Evolutionary conservation across 768 basidiomycete species (phyloP), one percentile per base, ranked within the genome.

Genomic region (Astraeus odoratus): DNA sequence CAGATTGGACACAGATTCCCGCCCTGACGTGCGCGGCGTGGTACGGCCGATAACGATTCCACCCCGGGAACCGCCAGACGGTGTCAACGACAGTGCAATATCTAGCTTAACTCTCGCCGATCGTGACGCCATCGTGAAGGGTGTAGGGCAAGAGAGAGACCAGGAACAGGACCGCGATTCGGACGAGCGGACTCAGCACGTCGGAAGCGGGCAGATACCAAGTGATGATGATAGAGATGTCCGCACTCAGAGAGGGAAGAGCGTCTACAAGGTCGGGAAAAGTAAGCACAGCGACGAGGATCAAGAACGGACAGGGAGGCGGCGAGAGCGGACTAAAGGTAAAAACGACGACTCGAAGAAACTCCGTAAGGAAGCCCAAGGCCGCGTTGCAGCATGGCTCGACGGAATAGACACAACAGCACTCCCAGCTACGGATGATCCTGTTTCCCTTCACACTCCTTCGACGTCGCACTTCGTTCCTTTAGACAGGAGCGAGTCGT

Each of bases 381-480:
- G 85, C 6, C 68, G 83, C 19, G 80, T 90, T n/a, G 73, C 86
- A 8, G 84, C 81, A 7, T 90, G 86, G 86, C 54, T 90, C 48
- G 86, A 81, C 23, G 71, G 66, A 8, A 78, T 88, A 39, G 81
- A 81, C 42, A 69, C 75, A 4, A 75, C 74, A 33, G 68, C 65
- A 4, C 77, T 79, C 2, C 74, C 74, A 41, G 46, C 43, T 18
- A 63, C 73, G 44, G 74, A 81, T 26, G 59, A 67, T 20, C 46
- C 51, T 9, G 30, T 43, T 8, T 65, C 69, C 4, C 49, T 56
- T 31, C 66, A 72, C 25, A 68, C 72, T 12, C 57, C 64, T 20
- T 39, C 46, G 3, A 19, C 47, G 15, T 59, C 61, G 29, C 63
- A 49, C 30, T 63, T 65, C 13, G 55, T 63, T 35, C 53, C 58